phyloP scores from a whole-genome alignment of 164 flowering plant species.

The Vitis vinifera region ASM3070453v1 NC_081822.1:6886001-6886500 shows the following conservation, averaged over 20 bases:
- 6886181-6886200: slow-evolving; percentile 6
- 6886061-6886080: slow-evolving; percentile 5
- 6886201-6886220: neutral
- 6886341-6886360: slow-evolving; percentile 9
- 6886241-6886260: slow-evolving; percentile 21
- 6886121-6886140: neutral
- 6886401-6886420: slow-evolving; percentile 7
- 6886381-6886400: slow-evolving; percentile 5
- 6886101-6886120: neutral
- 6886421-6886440: no score
- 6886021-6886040: neutral
- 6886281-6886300: neutral
- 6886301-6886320: slow-evolving; percentile 8
- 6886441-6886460: no score
- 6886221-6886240: slow-evolving; percentile 11
- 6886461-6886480: no score
- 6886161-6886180: slow-evolving; percentile 7
- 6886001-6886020: neutral
- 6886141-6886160: slow-evolving; percentile 8
- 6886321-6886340: slow-evolving; percentile 6
- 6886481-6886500: no score
- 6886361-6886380: slow-evolving; percentile 12
- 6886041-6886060: slow-evolving; percentile 13
- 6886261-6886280: slow-evolving; percentile 7
- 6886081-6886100: slow-evolving; percentile 5